Percentiles rank a stretch among this genome's conserved stretches.
Conservation (phyloP, 176 grass and related monocot species). For the Oryza rufipogon region DNA sequence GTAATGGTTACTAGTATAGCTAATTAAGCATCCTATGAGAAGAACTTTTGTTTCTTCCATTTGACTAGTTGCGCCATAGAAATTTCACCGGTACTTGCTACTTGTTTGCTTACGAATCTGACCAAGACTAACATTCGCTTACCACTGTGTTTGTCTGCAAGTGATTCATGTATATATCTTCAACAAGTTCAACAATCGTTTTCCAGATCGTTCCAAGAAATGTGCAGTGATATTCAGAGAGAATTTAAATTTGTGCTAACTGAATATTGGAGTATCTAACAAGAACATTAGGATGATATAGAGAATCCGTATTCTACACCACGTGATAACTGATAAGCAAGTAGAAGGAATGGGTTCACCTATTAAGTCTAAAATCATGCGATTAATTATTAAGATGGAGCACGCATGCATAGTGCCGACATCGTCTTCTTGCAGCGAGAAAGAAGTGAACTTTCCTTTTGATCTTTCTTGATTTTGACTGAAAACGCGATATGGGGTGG, state of each 20-base stretch:
- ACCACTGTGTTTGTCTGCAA: not conserved
- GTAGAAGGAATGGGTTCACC: not conserved
- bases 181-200: not conserved
- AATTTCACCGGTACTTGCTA: not conserved
- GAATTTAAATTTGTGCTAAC: not conserved
- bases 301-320: not conserved
- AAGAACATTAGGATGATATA: not conserved
- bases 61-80: conserved; percentile 2
- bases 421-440: not conserved
- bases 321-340: not conserved
- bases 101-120: not conserved
- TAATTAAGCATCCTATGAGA: not conserved
- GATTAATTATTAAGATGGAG: not conserved
- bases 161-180: not conserved
- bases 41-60: conserved; percentile 21
- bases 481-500: not conserved
- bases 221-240: not conserved
- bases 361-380: not conserved
- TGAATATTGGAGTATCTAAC: not conserved
- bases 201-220: not conserved
- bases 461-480: not conserved
- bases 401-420: not conserved
- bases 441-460: not conserved
- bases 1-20: not conserved
- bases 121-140: not conserved